These are phyloP conservation scores for Rhizopus stolonifer DNA, from an alignment of 371 early-diverging fungal species.

Conservation along the genomic window DNA sequence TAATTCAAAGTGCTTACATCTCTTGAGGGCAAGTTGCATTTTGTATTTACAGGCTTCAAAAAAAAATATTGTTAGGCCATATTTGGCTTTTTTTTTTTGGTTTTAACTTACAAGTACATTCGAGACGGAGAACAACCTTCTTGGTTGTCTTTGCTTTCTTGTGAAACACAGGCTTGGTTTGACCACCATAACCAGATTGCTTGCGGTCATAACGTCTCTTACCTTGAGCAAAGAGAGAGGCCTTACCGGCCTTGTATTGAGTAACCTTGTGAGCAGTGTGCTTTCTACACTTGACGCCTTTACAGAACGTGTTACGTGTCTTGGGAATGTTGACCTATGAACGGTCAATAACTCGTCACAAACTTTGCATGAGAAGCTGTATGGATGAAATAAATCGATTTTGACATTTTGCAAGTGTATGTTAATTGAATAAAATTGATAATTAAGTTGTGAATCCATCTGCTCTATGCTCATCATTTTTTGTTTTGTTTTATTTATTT, in stretches of 20 bases:
- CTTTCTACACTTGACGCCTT: constrained; percentile 93
- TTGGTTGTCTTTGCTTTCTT: constrained; percentile 98
- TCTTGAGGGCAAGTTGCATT: constrained; percentile 93
- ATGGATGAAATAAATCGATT: no score
- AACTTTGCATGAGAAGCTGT: no score
- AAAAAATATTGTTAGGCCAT: background rate
- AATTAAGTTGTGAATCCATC: no score
- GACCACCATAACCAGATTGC: constrained; percentile 98
- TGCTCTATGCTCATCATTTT: no score
- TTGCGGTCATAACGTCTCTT: constrained; percentile 69
- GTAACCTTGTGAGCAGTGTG: constrained; percentile 99
- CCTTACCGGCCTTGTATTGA: constrained; percentile 99
- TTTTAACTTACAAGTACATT: constrained; percentile 74
- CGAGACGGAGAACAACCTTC: constrained; percentile 98
- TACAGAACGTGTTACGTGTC: constrained; percentile 96
- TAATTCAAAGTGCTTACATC: constrained; percentile 99
- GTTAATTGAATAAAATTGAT: no score
- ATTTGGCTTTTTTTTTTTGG: background rate
- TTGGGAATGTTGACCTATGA: constrained; percentile 94
- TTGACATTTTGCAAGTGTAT: no score
- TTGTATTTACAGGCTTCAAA: constrained; percentile 90
- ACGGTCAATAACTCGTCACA: no score
- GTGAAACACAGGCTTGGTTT: constrained; percentile 99
- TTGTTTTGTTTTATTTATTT: no score
- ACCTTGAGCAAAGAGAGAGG: constrained; percentile 97